Evolutionary conservation across 371 early-diverging fungal species (phyloP).

Genomic region (Lichtheimia corymbifera): DNA sequence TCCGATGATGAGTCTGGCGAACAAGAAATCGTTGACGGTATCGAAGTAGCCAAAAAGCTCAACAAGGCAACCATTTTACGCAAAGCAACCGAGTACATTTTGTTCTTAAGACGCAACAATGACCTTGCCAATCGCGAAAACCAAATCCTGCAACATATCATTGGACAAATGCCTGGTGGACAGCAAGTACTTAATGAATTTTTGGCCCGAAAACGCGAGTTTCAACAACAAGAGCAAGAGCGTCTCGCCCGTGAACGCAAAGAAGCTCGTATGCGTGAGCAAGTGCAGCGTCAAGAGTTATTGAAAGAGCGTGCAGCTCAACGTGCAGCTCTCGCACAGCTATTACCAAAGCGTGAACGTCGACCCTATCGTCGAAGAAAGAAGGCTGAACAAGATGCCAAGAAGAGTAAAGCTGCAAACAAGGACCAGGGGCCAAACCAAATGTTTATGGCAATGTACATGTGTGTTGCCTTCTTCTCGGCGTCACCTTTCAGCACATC

Average conservation of each 20-base stretch:
- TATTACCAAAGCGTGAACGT: slow-evolving; percentile 21
- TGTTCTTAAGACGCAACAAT: slow-evolving; percentile 64
- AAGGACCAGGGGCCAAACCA: slow-evolving; percentile 7
- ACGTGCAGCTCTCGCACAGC: slow-evolving; percentile 29
- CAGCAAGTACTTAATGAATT: slow-evolving; percentile 40
- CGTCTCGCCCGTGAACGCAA: slow-evolving; percentile 25
- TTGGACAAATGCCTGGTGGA: slow-evolving; percentile 60
- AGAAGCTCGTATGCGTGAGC: slow-evolving; percentile 19
- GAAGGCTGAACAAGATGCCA: slow-evolving; percentile 4
- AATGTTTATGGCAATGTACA: slow-evolving; percentile 46
- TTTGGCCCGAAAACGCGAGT: slow-evolving; percentile 23
- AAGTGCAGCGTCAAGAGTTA: slow-evolving; percentile 25
- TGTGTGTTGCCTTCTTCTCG: slow-evolving; percentile 42
- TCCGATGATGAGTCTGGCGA: slow-evolving; percentile 62
- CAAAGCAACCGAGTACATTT: slow-evolving; percentile 88
- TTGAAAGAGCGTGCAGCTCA: slow-evolving; percentile 35
- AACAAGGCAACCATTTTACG: slow-evolving; percentile 91
- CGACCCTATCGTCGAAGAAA: slow-evolving; percentile 25
- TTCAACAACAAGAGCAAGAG: slow-evolving; percentile 25
- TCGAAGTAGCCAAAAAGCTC: slow-evolving; percentile 73
- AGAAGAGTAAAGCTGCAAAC: slow-evolving; percentile 1
- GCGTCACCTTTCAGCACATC: slow-evolving; percentile 23
- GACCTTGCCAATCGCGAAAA: slow-evolving; percentile 53
- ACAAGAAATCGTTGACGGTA: slow-evolving; percentile 66
- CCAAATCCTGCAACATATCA: slow-evolving; percentile 48